Base-by-base conservation (phyloP, 192 early-diverging fungal species). In the Haplosporangium gracile region DNA sequence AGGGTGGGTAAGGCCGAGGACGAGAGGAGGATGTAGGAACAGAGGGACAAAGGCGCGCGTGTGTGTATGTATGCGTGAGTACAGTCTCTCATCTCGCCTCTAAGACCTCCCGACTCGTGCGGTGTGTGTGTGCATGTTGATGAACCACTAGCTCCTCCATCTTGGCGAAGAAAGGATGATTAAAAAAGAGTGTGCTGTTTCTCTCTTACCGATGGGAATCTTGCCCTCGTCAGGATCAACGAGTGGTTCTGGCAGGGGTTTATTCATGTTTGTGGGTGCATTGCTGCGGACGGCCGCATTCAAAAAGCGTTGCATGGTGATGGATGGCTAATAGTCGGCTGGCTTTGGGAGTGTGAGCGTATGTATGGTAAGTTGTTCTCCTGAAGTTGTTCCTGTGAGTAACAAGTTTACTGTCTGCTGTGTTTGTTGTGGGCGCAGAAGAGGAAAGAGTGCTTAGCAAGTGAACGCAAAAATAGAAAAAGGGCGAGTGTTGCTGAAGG, bases 141-240 rank as follows among this genome's bases (percentile, higher is more conserved):
- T 29, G 26, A 32, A 32, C n/a, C 29, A 65, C 11, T 13, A 13
- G 10, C n/a, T 29, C 2, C 26, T 32, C 29, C n/a, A 34, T 65
- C 60, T 65, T 2, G 10, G 26, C 2, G 11, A 65, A 29, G 26
- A 32, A 32, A 3, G 26, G 8, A 57, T 26, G n/a, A 57, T 10
- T 9, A 57, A 15, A 43, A 60, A 29, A n/a, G 15, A 38, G 70
- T 45, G 70, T 45, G 6, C 4, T 57, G 32, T 57, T 20, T 18
- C 47, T 36, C n/a, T 7, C 78, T 70, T 86, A 86, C 84, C 84
- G 57, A 86, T 86, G 18, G 84, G 84, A 2, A 76, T 86, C 72
- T 81, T 86, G 38, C 84, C 84, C 47, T 86, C 84, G 70, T 86
- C 84, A 22, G 84, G 84, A 72, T 86, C 84, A 24, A 86, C 84